These are phyloP conservation scores for Exobasidium cylindrosporum DNA, from an alignment of 1,284 basidiomycete genomes.

Conservation along the genomic window DNA sequence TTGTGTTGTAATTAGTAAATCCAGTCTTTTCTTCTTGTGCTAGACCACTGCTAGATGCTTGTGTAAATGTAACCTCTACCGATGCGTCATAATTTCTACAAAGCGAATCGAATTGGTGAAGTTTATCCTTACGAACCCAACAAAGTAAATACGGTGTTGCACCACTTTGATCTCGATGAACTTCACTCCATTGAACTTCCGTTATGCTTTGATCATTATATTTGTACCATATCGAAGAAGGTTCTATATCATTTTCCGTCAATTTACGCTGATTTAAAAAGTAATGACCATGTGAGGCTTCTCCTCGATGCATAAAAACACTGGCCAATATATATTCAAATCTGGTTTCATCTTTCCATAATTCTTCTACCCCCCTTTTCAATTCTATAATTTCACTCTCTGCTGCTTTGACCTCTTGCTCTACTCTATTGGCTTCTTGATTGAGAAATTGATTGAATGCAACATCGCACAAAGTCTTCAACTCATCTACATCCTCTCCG, in stretches of 20 bases:
- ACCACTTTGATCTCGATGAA: slow-evolving; percentile 41
- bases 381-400: slow-evolving; percentile 60
- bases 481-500: slow-evolving; percentile 21
- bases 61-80: background rate
- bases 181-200: slow-evolving; percentile 27
- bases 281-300: slow-evolving; percentile 53
- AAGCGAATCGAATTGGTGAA: slow-evolving; percentile 9
- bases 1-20: too few relatives aligned
- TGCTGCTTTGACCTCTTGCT: slow-evolving; percentile 65
- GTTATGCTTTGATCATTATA: slow-evolving; percentile 46
- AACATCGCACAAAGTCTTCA: slow-evolving; percentile 9
- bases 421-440: slow-evolving; percentile 55
- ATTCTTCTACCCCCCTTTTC: slow-evolving; percentile 69
- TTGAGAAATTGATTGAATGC: slow-evolving; percentile 6
- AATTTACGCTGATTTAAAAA: slow-evolving; percentile 44
- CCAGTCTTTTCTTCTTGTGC: background rate
- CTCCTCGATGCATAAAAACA: slow-evolving; percentile 84
- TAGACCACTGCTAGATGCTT: background rate
- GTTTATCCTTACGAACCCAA: slow-evolving; percentile 37
- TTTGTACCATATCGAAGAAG: slow-evolving; percentile 38
- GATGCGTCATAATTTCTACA: slow-evolving; percentile 3
- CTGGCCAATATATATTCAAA: slow-evolving; percentile 86
- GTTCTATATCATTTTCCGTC: background rate
- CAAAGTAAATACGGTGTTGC: slow-evolving; percentile 53
- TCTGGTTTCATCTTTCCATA: slow-evolving; percentile 71